Evolutionary conservation across 352 stramenopile species (phyloP), one percentile per base, ranked within the genome.

Genomic region (Blastocystis sp.): DNA sequence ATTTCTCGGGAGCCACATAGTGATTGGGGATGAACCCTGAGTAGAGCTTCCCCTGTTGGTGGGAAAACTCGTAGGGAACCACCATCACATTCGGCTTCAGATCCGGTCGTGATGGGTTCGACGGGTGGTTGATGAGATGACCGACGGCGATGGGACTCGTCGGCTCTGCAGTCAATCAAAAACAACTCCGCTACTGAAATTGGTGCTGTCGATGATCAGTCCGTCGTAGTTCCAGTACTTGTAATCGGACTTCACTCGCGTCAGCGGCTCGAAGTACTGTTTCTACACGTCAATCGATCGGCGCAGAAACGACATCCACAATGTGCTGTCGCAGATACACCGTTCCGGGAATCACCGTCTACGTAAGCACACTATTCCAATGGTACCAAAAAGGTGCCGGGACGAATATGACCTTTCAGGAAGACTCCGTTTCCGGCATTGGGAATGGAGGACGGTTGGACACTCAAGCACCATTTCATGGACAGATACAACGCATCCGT

Each of bases 151-250:
- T 27, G 7, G 67, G 67, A 4, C 2, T 42, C 21, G 67, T 44
- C 18, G 42, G 67, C 27, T 18, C 40, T 69, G 24, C 8, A 24
- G 57, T 40, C 8, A 1, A 69, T 21, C 7, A 21, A 11, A 29
- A 6, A 29, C 14, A 29, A 29, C 7, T 21, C 1, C 1, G 11
- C 14, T 69, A 56, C 40, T 40, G 27, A 38, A 56, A 21, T 38
- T 32, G 0, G 67, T 78, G 67, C 67, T 78, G 40, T 78, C 67
- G 40, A 78, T 78, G n/a, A 78, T 78, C 18, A 78, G 27, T 9
- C 67, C 67, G n/a, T 78, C 67, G 24, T 78, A 78, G 51, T 61
- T 78, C 67, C 67, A 78, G 42, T 78, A 78, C 32, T 78, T 78
- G 24, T 48, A 78, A 42, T 78, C 67, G 6, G 67, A 78, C n/a